Conservation (phyloP, 192 early-diverging fungal genomes). For the Globomyces pollinis-pini region DNA sequence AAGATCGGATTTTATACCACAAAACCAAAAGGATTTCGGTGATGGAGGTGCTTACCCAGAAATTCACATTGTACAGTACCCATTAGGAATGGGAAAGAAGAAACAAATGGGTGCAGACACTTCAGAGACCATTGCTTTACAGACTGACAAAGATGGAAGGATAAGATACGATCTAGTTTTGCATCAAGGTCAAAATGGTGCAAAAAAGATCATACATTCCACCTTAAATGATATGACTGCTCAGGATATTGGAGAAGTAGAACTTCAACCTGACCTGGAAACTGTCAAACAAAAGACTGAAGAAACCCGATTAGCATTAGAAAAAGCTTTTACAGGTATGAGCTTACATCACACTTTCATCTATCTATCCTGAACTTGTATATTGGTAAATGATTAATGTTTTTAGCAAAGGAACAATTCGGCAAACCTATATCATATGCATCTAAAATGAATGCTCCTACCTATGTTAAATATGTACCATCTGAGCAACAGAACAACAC, state of each 20-base stretch:
- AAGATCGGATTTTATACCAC: not conserved
- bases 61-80: slow-evolving; percentile 85
- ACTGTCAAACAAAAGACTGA: slow-evolving; percentile 74
- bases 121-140: slow-evolving; percentile 67
- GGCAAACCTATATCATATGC: slow-evolving; percentile 24
- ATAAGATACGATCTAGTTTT: slow-evolving; percentile 85
- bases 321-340: slow-evolving; percentile 68
- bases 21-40: slow-evolving; percentile 67
- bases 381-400: not conserved
- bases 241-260: slow-evolving; percentile 34
- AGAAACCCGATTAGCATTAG: slow-evolving; percentile 79
- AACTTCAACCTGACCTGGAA: slow-evolving; percentile 72
- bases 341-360: not conserved
- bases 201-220: slow-evolving; percentile 64
- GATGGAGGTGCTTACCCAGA: slow-evolving; percentile 98
- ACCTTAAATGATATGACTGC: slow-evolving; percentile 70
- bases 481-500: slow-evolving; percentile 53
- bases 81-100: slow-evolving; percentile 86
- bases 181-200: slow-evolving; percentile 57
- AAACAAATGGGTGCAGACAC: slow-evolving; percentile 29
- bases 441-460: not conserved
- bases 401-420: slow-evolving; percentile 46
- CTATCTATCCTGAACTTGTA: not conserved
- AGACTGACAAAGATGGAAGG: slow-evolving; percentile 86
- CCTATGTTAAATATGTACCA: slow-evolving; percentile 78